These are phyloP conservation scores for Alternaria sp. DNA, from an alignment of 2,329 filamentous ascomycete genomes.

Conservation along the genomic window DNA sequence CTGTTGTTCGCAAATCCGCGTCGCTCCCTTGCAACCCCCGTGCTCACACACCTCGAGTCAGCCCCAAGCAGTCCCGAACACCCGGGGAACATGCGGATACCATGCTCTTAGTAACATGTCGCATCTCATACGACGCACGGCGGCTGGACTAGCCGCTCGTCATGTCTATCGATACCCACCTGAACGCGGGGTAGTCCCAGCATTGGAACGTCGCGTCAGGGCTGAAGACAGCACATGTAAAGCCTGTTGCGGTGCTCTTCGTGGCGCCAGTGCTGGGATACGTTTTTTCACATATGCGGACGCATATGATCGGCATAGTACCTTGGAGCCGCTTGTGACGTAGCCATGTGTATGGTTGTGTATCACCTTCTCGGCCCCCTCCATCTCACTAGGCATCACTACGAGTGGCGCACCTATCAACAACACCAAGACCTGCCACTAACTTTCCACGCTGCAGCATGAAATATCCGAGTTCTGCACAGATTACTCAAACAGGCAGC, in stretches of 20 bases:
- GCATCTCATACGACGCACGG: background rate
- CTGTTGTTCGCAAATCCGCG: background rate
- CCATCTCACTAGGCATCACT: constrained; percentile 5
- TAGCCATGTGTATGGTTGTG: background rate
- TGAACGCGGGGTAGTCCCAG: constrained; percentile 16
- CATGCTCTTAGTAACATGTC: constrained; percentile 1
- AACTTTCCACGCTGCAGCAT: background rate
- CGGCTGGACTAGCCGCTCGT: constrained; percentile 3
- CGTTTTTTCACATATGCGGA: constrained; percentile 5
- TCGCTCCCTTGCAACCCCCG: background rate
- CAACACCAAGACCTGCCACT: background rate
- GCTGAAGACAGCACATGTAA: background rate
- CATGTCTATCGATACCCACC: constrained; percentile 4
- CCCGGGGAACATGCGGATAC: background rate
- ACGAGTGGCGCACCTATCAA: background rate
- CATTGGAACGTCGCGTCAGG: background rate
- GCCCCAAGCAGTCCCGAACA: background rate
- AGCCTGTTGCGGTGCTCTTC: background rate
- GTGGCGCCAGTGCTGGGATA: background rate
- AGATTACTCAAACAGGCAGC: accelerated
- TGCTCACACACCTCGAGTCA: background rate
- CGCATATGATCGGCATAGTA: constrained; percentile 5
- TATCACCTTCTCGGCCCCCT: background rate
- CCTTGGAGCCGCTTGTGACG: background rate
- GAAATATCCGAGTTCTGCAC: background rate